These are phyloP conservation scores for Vigna radiata DNA, from an alignment of 306 rosid genomes.

Conservation along the genomic window DNA sequence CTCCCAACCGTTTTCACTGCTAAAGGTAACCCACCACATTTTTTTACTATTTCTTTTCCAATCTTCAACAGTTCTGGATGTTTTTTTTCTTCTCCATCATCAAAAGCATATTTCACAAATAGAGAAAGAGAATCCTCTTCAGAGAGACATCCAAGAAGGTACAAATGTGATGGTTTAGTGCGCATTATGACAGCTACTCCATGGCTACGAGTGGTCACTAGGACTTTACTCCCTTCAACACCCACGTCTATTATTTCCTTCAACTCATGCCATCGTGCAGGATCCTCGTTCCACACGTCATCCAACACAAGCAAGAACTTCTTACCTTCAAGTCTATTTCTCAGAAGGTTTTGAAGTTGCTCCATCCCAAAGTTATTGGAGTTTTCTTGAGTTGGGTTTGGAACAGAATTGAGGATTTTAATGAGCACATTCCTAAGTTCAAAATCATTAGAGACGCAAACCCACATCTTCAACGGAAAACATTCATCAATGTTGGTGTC, in stretches of 20 bases:
- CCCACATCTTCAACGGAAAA: background rate
- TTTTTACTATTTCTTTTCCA: background rate
- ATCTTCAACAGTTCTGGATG: constrained; percentile 18
- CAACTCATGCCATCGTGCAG: background rate
- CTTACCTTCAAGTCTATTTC: background rate
- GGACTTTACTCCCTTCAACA: background rate
- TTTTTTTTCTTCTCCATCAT: background rate
- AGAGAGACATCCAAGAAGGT: background rate
- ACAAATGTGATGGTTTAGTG: background rate
- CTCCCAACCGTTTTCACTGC: background rate
- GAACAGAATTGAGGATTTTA: background rate
- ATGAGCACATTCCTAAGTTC: background rate
- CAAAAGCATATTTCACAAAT: constrained; percentile 45
- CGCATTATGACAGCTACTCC: background rate
- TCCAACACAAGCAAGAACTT: background rate
- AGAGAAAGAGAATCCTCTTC: constrained; percentile 8
- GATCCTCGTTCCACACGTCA: background rate
- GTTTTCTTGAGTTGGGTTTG: background rate
- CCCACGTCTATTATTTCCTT: background rate
- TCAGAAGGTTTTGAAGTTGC: background rate
- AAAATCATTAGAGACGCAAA: background rate
- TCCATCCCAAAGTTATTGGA: background rate
- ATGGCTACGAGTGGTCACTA: background rate
- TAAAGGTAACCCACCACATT: background rate
- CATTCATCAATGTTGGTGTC: background rate